These are phyloP conservation scores for Elsinoe australis DNA, from an alignment of 2,329 filamentous ascomycete species.

Conservation along the genomic window DNA sequence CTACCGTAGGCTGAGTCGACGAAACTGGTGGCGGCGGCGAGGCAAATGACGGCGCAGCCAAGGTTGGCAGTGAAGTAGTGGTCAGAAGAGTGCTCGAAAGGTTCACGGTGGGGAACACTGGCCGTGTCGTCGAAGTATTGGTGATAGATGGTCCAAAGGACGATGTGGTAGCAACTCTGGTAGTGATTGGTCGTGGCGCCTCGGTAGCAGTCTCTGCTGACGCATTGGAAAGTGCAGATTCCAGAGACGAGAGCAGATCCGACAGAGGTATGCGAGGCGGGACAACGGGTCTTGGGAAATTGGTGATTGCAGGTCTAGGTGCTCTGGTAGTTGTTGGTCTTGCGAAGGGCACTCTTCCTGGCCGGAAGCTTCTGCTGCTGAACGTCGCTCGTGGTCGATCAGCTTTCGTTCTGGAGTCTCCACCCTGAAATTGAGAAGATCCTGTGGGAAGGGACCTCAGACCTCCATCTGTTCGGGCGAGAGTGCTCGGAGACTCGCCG, in stretches of 20 bases:
- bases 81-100: background rate
- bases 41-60: too few relatives aligned
- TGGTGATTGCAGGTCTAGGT: background rate
- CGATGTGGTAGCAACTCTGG: background rate
- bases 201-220: background rate
- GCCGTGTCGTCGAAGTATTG: background rate
- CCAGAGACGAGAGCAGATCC: background rate
- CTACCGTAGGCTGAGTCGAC: too few relatives aligned
- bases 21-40: too few relatives aligned
- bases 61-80: background rate
- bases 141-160: background rate
- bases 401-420: too few relatives aligned
- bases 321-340: too few relatives aligned
- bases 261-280: background rate
- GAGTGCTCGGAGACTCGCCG: too few relatives aligned
- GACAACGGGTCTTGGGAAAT: background rate
- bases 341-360: too few relatives aligned
- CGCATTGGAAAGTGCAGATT: conserved; percentile 2
- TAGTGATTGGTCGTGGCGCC: background rate
- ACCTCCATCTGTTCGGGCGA: too few relatives aligned
- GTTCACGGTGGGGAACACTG: background rate
- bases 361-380: too few relatives aligned
- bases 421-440: too few relatives aligned
- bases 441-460: too few relatives aligned
- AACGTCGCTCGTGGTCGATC: background rate